Evolutionary conservation across 2,329 filamentous ascomycete species (phyloP), one percentile per base, ranked within the genome.

Genomic region (Tolypocladium sp.): DNA sequence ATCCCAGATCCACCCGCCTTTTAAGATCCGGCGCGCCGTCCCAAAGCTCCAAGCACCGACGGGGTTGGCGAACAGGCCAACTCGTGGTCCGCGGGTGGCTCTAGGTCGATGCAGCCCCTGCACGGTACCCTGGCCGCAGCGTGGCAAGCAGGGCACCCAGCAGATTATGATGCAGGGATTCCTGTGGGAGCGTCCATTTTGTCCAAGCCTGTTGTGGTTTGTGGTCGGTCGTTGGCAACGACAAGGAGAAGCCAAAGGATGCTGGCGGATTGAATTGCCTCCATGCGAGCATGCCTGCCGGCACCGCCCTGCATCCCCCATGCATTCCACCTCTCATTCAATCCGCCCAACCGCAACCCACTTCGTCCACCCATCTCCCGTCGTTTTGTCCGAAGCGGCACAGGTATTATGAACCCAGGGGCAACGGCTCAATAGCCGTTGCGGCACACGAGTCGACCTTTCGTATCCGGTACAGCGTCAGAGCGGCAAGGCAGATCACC

Each of bases 1-100:
- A 55, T 38, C 42, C 58, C 61, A 60, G 58, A 61, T 60, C 56
- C 60, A 58, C 56, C 57, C 52, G 58, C 57, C 55, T 33, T 54
- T 55, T 55, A 35, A 58, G 57, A 58, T 58, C 57, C 57, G 57
- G 40, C 53, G 37, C 30, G 57, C 52, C 57, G 57, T 55, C 52
- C 52, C 52, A 58, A 51, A 27, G 27, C 27, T 27, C 25, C 20
- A 55, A 46, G 25, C 8, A 33, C 38, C 41, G 40, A 55, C 42
- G 51, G 41, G 40, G 25, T 51, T 33, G 17, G 30, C 42, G 52
- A 56, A 58, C 57, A 38, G 52, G 27, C 41, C 57, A 56, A 35
- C 54, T 12, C 40, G 42, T 56, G 57, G 57, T 56, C 57, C 52
- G 51, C 57, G 57, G 57, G 57, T n/a, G 41, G 33, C 25, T 42